Evolutionary conservation across 2,329 filamentous ascomycete genomes (phyloP).

Genomic region (Dactylonectria estremocensis): DNA sequence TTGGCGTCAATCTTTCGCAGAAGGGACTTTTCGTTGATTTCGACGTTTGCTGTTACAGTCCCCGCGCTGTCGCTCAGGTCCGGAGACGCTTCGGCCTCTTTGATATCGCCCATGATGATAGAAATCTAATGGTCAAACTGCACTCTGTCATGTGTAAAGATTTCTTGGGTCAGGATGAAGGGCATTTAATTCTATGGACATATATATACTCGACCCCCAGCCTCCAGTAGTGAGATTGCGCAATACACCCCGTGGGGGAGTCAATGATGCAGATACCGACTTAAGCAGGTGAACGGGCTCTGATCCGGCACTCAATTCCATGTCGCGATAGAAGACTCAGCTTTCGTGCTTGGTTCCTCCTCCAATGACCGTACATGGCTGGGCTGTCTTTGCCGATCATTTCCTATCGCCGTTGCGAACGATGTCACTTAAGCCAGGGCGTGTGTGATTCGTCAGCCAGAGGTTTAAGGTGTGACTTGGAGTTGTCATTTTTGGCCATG

Average conservation of each 20-base stretch:
- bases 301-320: background rate
- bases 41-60: conserved; percentile 15
- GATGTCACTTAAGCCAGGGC: background rate
- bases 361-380: conserved; percentile 6
- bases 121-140: background rate
- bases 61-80: conserved; percentile 42
- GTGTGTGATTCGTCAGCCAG: background rate
- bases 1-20: conserved; percentile 70
- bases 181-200: too few species aligned
- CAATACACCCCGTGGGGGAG: conserved; percentile 1
- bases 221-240: background rate
- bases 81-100: conserved; percentile 19
- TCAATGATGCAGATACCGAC: background rate
- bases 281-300: background rate
- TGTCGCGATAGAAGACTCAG: conserved; percentile 23
- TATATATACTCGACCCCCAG: background rate
- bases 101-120: conserved; percentile 8
- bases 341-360: conserved; percentile 14
- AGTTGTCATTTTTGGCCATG: too few species aligned
- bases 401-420: background rate
- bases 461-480: background rate
- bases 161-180: too few species aligned
- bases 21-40: conserved; percentile 69
- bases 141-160: too few species aligned
- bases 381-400: background rate